Percentiles rank a stretch among this genome's conserved stretches.
Evolutionary conservation across 2,329 filamentous ascomycete genomes (phyloP).

Genomic region (Aureobasidium sp.): DNA sequence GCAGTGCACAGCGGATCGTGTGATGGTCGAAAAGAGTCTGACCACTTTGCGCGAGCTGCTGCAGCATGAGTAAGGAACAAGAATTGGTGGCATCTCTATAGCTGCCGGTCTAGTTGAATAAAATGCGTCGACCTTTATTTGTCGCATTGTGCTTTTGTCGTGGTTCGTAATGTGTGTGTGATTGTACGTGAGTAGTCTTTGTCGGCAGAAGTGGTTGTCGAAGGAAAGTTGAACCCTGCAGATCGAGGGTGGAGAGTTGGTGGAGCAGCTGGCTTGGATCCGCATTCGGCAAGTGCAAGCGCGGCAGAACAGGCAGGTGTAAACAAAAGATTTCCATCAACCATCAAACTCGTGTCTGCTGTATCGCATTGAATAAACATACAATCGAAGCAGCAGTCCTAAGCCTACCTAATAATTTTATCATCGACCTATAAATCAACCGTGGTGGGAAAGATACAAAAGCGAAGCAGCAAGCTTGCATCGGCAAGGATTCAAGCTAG

Average conservation of each 20-base stretch:
- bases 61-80: neutral
- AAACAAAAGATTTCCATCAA: neutral
- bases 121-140: too few relatives aligned
- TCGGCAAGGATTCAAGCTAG: slow-evolving; percentile 2
- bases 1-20: neutral
- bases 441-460: too few relatives aligned
- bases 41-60: neutral
- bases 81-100: too few relatives aligned
- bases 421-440: too few relatives aligned
- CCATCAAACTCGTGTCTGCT: too few relatives aligned
- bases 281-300: slow-evolving; percentile 4
- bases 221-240: neutral
- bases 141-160: too few relatives aligned
- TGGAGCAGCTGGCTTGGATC: neutral
- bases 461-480: neutral
- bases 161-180: too few relatives aligned
- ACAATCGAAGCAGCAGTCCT: too few relatives aligned
- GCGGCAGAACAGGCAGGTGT: neutral
- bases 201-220: neutral
- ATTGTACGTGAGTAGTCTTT: too few relatives aligned
- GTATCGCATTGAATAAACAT: too few relatives aligned
- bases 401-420: neutral
- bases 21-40: neutral
- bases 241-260: neutral
- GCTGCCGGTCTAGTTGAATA: too few relatives aligned